A percentile compares a stretch with the other conserved stretches of the same genome.
phyloP scores from a whole-genome alignment of 495 filamentous ascomycete genomes.

The Xylaria cubensis region DNA sequence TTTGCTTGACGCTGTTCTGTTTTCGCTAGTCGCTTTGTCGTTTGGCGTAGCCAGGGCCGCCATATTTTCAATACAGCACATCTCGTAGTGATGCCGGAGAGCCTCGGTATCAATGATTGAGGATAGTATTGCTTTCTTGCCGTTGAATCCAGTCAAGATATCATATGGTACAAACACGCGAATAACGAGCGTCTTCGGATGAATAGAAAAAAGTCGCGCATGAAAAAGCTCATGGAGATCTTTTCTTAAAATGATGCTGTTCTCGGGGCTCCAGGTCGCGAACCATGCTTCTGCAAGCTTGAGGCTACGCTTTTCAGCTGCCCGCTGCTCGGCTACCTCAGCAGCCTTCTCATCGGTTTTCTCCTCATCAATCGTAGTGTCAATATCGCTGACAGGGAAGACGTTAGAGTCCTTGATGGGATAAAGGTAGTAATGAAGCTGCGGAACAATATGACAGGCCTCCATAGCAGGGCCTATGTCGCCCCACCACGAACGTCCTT shows the following conservation, averaged over 20 bases:
- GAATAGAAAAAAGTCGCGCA: background rate
- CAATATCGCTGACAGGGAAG: no score
- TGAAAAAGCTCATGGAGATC: background rate
- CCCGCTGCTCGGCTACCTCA: no score
- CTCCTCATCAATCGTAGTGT: background rate
- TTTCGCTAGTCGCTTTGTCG: no score
- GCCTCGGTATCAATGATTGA: background rate
- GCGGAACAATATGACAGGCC: constrained; percentile 14
- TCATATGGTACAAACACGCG: background rate
- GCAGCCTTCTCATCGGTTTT: no score
- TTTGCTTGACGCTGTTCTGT: no score
- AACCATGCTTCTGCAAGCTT: background rate
- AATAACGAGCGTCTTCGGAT: background rate
- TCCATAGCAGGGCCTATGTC: constrained; percentile 6
- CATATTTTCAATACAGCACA: background rate
- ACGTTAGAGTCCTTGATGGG: no score
- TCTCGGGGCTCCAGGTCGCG: background rate
- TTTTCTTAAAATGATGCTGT: constrained; percentile 19
- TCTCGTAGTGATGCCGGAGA: background rate
- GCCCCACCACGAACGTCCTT: no score
- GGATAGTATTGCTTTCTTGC: background rate
- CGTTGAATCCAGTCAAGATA: background rate
- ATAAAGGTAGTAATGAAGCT: constrained; percentile 1
- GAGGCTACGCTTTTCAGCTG: background rate
- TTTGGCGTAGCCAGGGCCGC: no score